Conservation (phyloP, 768 basidiomycete genomes). For the Tylopilus cervinicoccineus region DNA sequence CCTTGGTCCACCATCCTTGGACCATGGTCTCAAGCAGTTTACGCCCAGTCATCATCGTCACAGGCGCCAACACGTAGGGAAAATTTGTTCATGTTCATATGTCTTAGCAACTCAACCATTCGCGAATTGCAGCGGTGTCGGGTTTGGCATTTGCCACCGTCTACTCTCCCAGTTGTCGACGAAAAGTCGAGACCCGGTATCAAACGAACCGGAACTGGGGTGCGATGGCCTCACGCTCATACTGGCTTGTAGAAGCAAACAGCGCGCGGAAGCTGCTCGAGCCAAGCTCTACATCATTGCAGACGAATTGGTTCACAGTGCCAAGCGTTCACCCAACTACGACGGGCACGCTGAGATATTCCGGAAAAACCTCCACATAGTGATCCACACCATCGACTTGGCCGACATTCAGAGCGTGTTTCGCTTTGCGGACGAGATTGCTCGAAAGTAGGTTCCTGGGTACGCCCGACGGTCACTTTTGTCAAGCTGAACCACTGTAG, state of each 20-base stretch:
- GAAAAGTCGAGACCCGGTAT: conserved; percentile 32
- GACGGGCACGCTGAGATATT: conserved; percentile 57
- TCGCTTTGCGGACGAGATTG: conserved; percentile 53
- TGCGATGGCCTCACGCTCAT: conserved; percentile 66
- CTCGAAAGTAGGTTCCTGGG: conserved; percentile 43
- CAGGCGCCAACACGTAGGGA: conserved; percentile 65
- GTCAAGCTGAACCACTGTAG: conserved; percentile 33
- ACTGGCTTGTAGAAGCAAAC: conserved; percentile 71
- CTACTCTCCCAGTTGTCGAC: conserved; percentile 66
- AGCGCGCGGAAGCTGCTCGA: conserved; percentile 61
- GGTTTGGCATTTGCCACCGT: conserved; percentile 79
- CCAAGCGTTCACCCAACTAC: conserved; percentile 35
- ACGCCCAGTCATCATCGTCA: conserved; percentile 57
- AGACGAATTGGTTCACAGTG: conserved; percentile 47
- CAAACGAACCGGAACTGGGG: conserved; percentile 19
- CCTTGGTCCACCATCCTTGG: not conserved
- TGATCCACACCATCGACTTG: conserved; percentile 63
- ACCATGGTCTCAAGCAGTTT: conserved; percentile 26
- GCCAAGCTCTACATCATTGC: conserved; percentile 48
- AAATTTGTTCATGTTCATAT: not conserved
- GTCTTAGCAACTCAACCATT: conserved; percentile 20
- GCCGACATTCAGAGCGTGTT: conserved; percentile 57
- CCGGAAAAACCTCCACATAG: conserved; percentile 53
- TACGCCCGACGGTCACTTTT: not conserved
- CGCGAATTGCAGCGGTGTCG: conserved; percentile 76